These are phyloP conservation scores for Pyrenula massariospora DNA, from an alignment of 495 filamentous ascomycete genomes.

Conservation along the genomic window DNA sequence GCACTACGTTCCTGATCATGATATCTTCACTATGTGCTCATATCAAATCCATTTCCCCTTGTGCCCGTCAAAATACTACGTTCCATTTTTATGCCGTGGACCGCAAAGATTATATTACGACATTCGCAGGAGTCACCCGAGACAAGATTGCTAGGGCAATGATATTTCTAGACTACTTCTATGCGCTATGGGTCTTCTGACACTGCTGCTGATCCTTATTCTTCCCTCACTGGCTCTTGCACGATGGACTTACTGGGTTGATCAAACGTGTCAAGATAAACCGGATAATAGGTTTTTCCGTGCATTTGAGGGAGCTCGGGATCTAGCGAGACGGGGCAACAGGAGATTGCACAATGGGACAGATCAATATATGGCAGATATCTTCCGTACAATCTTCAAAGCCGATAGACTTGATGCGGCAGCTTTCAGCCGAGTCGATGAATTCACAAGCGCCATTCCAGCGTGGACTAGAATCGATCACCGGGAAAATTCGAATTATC, in stretches of 20 bases:
- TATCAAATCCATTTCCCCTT: too few species aligned
- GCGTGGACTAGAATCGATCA: background rate
- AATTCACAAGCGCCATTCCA: background rate
- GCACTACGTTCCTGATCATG: too few species aligned
- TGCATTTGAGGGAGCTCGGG: background rate
- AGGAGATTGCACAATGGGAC: background rate
- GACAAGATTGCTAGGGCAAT: too few species aligned
- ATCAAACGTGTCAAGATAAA: background rate
- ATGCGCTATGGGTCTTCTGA: background rate
- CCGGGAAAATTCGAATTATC: background rate
- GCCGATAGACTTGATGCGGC: background rate
- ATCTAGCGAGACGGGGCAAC: background rate
- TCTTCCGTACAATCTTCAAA: background rate
- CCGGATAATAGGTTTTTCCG: background rate
- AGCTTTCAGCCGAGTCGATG: background rate
- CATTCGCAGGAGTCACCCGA: too few species aligned
- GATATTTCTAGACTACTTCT: too few species aligned
- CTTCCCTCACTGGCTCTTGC: background rate
- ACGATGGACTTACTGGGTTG: background rate
- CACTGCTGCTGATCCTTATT: background rate
- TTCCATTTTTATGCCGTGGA: too few species aligned
- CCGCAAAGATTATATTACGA: too few species aligned
- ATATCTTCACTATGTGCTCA: too few species aligned
- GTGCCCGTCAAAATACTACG: too few species aligned
- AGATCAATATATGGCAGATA: background rate